Base-by-base conservation (phyloP, 2,329 filamentous ascomycete genomes). In the Alternaria hordeiaustralica region DNA sequence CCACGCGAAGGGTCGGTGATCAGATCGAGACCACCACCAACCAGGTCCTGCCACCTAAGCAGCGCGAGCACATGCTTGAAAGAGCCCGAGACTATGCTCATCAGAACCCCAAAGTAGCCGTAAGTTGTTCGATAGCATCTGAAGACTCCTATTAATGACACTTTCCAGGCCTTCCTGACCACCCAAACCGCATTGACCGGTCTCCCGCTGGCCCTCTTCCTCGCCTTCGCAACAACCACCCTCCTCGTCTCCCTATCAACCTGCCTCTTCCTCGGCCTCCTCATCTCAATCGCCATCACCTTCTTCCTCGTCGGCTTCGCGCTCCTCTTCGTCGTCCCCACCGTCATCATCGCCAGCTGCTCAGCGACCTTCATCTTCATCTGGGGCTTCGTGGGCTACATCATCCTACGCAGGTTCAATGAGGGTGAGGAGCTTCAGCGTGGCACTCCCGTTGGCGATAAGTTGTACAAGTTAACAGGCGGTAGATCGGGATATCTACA, bases 291-390 rank as follows among this genome's bases (percentile, higher is more conserved):
- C 9, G 72, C 89, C 60, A 92, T 92, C 82, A 86, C 87, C 2
- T 84, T 91, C 51, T 89, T 91, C 82, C 90, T 88, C 83, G 85
- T 89, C 57, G 87, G 89, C 55, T 78, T 92, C 47, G 90, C 90
- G 3, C 81, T 92, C 11, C 76, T 92, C 51, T 75, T 94, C 44
- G 84, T 96, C 15, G 80, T 92, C 0, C 92, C 92, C 2, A 86
- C 88, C 0, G 81, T 95, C 41, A 87, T 92, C 77, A 78, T 92
- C 65, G 89, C 90, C 3, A 88, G 86, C 12, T 85, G 85, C 51
- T 78, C 89, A 21, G 91, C 88, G 6, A 80, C 89, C 1, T 85
- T 90, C 63, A 79, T 90, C 64, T 95, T 92, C 87, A 59, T 78
- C 15, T 78, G 74, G 74, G 88, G 85, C 8, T 81, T 91, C 9